phyloP scores from a whole-genome alignment of 768 basidiomycete species.

The Pleurotus tuber-regium region DNA sequence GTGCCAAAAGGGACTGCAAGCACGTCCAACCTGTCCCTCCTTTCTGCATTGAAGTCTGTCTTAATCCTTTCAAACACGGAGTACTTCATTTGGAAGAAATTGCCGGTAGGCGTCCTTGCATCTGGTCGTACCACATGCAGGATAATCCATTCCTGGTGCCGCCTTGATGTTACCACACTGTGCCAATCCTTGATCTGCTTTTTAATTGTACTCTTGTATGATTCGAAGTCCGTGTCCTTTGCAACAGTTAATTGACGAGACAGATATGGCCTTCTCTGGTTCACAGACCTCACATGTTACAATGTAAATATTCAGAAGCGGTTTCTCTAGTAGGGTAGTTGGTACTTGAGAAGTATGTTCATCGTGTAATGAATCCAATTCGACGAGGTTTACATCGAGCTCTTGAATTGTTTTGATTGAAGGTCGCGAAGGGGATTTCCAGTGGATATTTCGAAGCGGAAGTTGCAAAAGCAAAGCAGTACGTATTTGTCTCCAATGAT shows the following conservation, averaged over 20 bases:
- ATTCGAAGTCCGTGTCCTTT: slow-evolving; percentile 64
- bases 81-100: slow-evolving; percentile 82
- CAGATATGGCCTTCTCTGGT: neutral
- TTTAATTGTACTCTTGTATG: slow-evolving; percentile 73
- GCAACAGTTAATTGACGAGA: slow-evolving; percentile 7
- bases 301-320: slow-evolving; percentile 83
- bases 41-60: slow-evolving; percentile 89
- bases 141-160: slow-evolving; percentile 92
- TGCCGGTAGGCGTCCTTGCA: slow-evolving; percentile 51
- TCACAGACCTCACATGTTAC: slow-evolving; percentile 80
- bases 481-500: slow-evolving; percentile 71
- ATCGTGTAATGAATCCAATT: slow-evolving; percentile 65
- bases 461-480: slow-evolving; percentile 64
- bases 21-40: slow-evolving; percentile 68
- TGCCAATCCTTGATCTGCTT: slow-evolving; percentile 96
- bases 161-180: slow-evolving; percentile 55
- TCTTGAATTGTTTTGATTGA: slow-evolving; percentile 86
- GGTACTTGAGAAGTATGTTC: slow-evolving; percentile 77
- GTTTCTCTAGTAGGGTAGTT: slow-evolving; percentile 77
- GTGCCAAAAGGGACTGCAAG: slow-evolving; percentile 9
- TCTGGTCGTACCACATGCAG: slow-evolving; percentile 82
- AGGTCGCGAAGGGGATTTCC: slow-evolving; percentile 77
- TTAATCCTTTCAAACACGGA: slow-evolving; percentile 87
- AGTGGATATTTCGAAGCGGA: slow-evolving; percentile 89
- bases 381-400: slow-evolving; percentile 71